Percentiles rank a stretch among this genome's conserved stretches.
These are phyloP conservation scores for Trichoderma semiorbis DNA, from an alignment of 2,329 filamentous ascomycete genomes.

Conservation along the genomic window DNA sequence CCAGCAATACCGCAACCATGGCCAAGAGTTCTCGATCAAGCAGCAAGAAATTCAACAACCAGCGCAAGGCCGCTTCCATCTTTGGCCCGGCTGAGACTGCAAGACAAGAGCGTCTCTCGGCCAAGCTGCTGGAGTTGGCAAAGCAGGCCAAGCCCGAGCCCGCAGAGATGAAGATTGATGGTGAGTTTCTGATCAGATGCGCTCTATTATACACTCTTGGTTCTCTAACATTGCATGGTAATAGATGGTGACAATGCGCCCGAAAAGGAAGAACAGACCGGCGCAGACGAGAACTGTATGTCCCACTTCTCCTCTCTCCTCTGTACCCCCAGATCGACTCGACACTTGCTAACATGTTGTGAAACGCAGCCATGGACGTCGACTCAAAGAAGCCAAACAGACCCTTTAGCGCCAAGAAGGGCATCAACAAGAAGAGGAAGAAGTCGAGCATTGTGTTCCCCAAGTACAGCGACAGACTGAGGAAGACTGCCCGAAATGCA, in stretches of 20 bases:
- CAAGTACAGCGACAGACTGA: constrained; percentile 52
- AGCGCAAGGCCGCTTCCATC: constrained; percentile 72
- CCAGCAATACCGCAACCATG: constrained; percentile 54
- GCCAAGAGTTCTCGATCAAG: constrained; percentile 83
- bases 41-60: constrained; percentile 77
- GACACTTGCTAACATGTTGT: neutral
- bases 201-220: neutral
- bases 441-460: constrained; percentile 58
- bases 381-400: constrained; percentile 44
- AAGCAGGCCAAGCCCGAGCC: constrained; percentile 68
- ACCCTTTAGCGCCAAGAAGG: constrained; percentile 44
- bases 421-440: constrained; percentile 56
- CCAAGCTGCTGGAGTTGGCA: constrained; percentile 78
- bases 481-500: constrained; percentile 36
- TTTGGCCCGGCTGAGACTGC: constrained; percentile 81
- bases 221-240: neutral
- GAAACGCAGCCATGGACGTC: constrained; percentile 53
- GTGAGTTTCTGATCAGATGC: constrained; percentile 23
- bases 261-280: constrained; percentile 32
- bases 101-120: constrained; percentile 76
- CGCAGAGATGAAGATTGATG: constrained; percentile 49
- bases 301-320: constrained; percentile 10
- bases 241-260: constrained; percentile 26
- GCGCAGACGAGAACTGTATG: constrained; percentile 26
- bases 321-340: neutral